Conservation (phyloP, 805 yeast genomes). For the Zygosaccharomyces kombuchaensis region DNA sequence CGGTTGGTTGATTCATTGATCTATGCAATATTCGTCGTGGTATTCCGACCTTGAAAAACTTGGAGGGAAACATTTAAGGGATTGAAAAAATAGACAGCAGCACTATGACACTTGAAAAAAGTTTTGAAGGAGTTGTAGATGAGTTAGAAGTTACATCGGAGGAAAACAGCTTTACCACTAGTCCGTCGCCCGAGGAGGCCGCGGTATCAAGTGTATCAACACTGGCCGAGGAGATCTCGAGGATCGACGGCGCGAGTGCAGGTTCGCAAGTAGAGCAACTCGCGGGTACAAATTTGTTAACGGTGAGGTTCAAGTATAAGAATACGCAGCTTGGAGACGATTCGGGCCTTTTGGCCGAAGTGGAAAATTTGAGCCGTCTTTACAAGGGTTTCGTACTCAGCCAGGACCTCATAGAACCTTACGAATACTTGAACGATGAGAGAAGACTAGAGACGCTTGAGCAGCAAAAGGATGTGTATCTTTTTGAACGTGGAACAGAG, state of each 20-base stretch:
- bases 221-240: neutral
- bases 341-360: conserved; percentile 4
- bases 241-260: neutral
- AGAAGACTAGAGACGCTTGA: conserved; percentile 21
- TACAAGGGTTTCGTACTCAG: conserved; percentile 22
- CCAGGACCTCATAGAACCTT: conserved; percentile 27
- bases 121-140: neutral
- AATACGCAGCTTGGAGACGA: neutral
- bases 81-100: neutral
- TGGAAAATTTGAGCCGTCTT: conserved; percentile 13
- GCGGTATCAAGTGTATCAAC: neutral
- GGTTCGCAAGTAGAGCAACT: conserved; percentile 25
- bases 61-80: neutral
- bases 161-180: neutral
- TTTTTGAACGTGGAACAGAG: conserved; percentile 24
- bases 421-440: conserved; percentile 27
- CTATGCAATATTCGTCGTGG: neutral
- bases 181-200: neutral
- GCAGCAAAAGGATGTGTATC: conserved; percentile 20
- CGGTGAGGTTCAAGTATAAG: conserved; percentile 23
- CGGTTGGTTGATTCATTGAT: neutral
- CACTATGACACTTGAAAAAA: neutral
- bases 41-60: neutral
- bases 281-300: conserved; percentile 28
- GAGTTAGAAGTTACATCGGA: neutral